Base-by-base conservation (phyloP, 2,329 filamentous ascomycete species). In the Thermoascus crustaceus region DNA sequence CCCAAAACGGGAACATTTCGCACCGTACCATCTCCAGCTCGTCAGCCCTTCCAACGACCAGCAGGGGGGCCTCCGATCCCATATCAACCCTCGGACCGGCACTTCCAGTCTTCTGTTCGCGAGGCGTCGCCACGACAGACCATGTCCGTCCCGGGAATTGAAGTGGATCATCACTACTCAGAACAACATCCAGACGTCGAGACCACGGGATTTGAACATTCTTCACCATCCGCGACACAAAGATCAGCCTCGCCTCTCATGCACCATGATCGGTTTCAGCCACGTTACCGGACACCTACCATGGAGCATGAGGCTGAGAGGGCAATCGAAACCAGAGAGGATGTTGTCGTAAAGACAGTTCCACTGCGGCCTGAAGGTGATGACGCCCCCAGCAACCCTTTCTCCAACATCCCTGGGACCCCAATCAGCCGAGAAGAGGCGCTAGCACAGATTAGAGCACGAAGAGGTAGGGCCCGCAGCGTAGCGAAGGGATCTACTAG, bases 381-480 rank as follows among this genome's bases (percentile, higher is more conserved):
- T 8, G 31, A 35, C 25, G 30, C 39, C 10, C 26, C 40, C 2
- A 40, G 44, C 3, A 48, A 52, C 34, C 33, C 47, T 31, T 42
- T 54, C 32, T 46, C 46, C 18, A 47, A 50, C 17, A 42, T 66
- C 10, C 56, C 60, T 1, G 59, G 62, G n/a, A 64, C 61, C 1
- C 65, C 66, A 3, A 58, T 69, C 35, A 63, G 56, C 32, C 61
- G 67, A 13, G 67, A 70, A 51, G 60, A 66, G 40, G 67, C 67
- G 2, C 53, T 71, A 2, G 67, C 68, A 5, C 66, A 69, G 42
- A 71, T 71, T 26, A 52, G 65, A 38, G 66, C 66, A n/a, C 53
- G 67, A 30, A 57, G 67, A 35, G 64, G 60, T 9, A 57, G 65
- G 32, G 61, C 67, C n/a, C 60, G 61, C 40, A 65, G 55, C 35